phyloP scores from a whole-genome alignment of 495 filamentous ascomycete genomes.

The Neurospora hispaniola region DNA sequence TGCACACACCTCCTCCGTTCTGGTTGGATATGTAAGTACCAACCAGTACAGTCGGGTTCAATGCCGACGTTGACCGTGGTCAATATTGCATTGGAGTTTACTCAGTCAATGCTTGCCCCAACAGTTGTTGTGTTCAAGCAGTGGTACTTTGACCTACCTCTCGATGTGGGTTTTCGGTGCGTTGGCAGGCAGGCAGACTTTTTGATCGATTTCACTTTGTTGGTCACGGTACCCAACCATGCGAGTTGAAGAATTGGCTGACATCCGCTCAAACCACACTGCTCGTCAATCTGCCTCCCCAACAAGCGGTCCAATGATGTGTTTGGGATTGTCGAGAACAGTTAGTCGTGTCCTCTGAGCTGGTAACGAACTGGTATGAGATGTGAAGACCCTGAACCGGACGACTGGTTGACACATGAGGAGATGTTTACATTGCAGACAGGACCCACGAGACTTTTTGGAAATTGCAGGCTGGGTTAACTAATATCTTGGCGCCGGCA shows the following conservation, averaged over 20 bases:
- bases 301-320: neutral
- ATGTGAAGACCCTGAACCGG: neutral
- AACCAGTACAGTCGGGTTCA: neutral
- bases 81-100: neutral
- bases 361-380: neutral
- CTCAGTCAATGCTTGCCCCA: neutral
- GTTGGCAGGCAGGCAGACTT: neutral
- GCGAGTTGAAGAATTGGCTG: neutral
- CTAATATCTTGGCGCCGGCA: neutral
- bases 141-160: neutral
- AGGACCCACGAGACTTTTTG: neutral
- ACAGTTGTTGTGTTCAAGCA: neutral
- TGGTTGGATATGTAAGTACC: neutral
- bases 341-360: neutral
- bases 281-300: neutral
- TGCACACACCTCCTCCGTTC: neutral
- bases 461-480: neutral
- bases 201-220: neutral
- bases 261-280: neutral
- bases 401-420: neutral
- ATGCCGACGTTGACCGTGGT: neutral
- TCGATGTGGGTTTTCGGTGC: neutral
- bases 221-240: neutral
- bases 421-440: neutral
- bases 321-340: neutral